A percentile compares a stretch with the other conserved stretches of the same genome.
These are phyloP conservation scores for Penicillium canescens DNA, from an alignment of 495 filamentous ascomycete species.

Conservation along the genomic window DNA sequence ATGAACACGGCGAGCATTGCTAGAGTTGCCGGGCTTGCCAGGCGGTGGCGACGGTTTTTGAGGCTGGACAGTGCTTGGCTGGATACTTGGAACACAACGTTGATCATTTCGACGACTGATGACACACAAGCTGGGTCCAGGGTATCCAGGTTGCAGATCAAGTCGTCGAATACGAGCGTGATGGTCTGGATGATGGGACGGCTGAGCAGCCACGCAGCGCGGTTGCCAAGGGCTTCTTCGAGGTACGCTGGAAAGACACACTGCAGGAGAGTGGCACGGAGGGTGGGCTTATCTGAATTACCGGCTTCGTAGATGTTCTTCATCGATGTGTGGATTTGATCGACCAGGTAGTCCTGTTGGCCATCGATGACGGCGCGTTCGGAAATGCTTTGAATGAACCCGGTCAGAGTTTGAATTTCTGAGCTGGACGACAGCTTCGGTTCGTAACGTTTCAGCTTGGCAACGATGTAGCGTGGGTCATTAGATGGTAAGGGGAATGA, in stretches of 20 bases:
- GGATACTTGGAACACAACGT: constrained; percentile 43
- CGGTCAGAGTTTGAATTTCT: constrained; percentile 56
- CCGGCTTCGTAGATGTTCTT: constrained; percentile 49
- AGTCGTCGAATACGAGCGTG: constrained; percentile 38
- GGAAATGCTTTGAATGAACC: constrained; percentile 64
- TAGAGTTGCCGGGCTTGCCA: constrained; percentile 43
- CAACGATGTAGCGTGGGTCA: constrained; percentile 71
- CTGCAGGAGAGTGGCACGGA: constrained; percentile 59
- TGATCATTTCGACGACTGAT: constrained; percentile 45
- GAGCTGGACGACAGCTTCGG: constrained; percentile 54
- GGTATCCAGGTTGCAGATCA: constrained; percentile 53
- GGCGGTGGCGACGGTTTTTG: constrained; percentile 25
- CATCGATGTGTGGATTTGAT: constrained; percentile 60
- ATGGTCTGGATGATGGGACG: constrained; percentile 56
- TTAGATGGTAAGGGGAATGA: constrained; percentile 64
- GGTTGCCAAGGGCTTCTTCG: constrained; percentile 46
- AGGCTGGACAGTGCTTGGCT: constrained; percentile 36
- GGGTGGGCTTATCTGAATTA: constrained; percentile 40
- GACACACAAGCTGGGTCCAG: constrained; percentile 41
- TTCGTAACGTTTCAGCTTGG: constrained; percentile 63
- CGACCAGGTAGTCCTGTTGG: constrained; percentile 59
- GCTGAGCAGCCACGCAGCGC: constrained; percentile 59
- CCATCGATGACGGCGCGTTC: constrained; percentile 62
- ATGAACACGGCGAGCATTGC: constrained; percentile 43
- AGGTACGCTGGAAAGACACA: constrained; percentile 68